Conservation (phyloP, 495 filamentous ascomycete genomes). For the Pseudomonodictys pantanalensis region DNA sequence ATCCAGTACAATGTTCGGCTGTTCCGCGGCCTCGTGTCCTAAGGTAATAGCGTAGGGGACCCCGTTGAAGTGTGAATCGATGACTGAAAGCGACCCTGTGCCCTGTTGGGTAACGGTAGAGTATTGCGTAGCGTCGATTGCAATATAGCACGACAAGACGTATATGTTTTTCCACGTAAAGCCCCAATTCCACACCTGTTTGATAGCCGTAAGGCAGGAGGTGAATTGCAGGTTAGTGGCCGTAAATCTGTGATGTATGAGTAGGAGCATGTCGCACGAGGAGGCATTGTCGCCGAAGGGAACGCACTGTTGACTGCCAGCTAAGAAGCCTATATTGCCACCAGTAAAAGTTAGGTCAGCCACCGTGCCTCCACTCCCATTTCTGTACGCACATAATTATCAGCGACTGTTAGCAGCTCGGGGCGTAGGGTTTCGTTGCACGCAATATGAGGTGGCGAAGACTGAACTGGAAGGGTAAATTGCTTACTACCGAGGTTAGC, state of each 20-base stretch:
- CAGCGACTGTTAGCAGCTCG: no score
- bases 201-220: background rate
- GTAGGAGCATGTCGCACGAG: no score
- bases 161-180: background rate
- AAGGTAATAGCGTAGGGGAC: background rate
- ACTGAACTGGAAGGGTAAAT: no score
- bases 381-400: no score
- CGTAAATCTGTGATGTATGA: no score
- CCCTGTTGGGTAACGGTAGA: background rate
- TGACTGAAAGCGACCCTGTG: background rate
- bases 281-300: no score
- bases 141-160: background rate
- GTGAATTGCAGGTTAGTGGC: background rate
- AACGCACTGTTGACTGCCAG: background rate
- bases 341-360: background rate
- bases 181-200: background rate
- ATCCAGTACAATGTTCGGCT: background rate
- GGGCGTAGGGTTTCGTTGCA: no score
- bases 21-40: background rate
- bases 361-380: background rate
- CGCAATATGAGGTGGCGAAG: no score
- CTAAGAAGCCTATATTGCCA: background rate
- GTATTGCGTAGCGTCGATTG: background rate
- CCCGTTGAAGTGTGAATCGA: background rate
- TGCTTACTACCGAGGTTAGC: no score